These are phyloP conservation scores for Thalassiosira allenii DNA, from an alignment of 352 stramenopile species.

Conservation along the genomic window DNA sequence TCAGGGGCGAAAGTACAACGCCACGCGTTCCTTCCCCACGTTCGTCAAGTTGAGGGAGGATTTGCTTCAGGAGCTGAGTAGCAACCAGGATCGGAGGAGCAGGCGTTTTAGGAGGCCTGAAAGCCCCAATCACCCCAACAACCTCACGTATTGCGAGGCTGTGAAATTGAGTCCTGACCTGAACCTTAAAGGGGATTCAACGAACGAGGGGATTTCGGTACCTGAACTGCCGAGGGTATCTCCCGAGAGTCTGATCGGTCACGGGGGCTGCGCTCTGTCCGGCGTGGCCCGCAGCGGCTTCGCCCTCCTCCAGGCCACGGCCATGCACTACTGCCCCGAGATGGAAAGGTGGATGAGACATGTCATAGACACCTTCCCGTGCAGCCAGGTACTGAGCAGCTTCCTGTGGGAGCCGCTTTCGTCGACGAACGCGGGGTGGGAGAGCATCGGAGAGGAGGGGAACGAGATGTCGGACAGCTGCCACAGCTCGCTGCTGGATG, in stretches of 20 bases:
- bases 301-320: constrained; percentile 67
- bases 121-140: background rate
- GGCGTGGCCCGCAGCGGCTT: constrained; percentile 71
- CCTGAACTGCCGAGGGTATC: constrained; percentile 65
- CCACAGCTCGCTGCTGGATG: no score
- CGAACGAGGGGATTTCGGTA: constrained; percentile 45
- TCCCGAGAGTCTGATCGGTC: constrained; percentile 23
- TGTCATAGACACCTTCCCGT: constrained; percentile 66
- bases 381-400: constrained; percentile 62
- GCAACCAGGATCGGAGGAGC: constrained; percentile 27
- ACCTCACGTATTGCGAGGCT: background rate
- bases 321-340: constrained; percentile 67
- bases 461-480: no score
- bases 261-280: constrained; percentile 27
- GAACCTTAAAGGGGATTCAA: constrained; percentile 1
- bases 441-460: constrained; percentile 20
- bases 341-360: constrained; percentile 73
- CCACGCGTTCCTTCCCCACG: constrained; percentile 66
- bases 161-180: no score
- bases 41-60: constrained; percentile 76
- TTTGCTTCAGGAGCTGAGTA: constrained; percentile 65
- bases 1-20: constrained; percentile 74
- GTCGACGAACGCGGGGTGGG: constrained; percentile 42
- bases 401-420: constrained; percentile 80
- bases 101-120: background rate